Percentiles rank a stretch among this genome's conserved stretches.
These are phyloP conservation scores for Penicillium robsamsonii DNA, from an alignment of 495 filamentous ascomycete genomes.

Conservation along the genomic window DNA sequence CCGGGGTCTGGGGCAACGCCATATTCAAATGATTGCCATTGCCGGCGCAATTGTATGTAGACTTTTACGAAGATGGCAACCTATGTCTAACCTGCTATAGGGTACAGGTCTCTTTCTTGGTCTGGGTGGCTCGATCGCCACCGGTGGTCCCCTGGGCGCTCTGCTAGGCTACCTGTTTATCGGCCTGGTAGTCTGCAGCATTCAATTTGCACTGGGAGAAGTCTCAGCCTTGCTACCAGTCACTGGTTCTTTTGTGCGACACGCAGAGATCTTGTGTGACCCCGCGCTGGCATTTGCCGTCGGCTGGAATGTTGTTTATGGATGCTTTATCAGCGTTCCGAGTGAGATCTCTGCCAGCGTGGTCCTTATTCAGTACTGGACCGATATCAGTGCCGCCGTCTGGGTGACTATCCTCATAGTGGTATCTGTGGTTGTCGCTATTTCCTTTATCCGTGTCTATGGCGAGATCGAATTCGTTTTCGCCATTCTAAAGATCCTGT, in stretches of 20 bases:
- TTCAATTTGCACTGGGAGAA: slow-evolving; percentile 44
- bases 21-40: slow-evolving; percentile 59
- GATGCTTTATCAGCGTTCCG: slow-evolving; percentile 60
- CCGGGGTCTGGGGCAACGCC: slow-evolving; percentile 42
- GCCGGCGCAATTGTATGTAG: slow-evolving; percentile 53
- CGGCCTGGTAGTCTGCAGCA: slow-evolving; percentile 39
- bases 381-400: slow-evolving; percentile 49
- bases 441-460: slow-evolving; percentile 51
- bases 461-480: slow-evolving; percentile 46
- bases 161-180: slow-evolving; percentile 50
- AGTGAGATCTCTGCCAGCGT: slow-evolving; percentile 61
- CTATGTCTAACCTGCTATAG: slow-evolving; percentile 15
- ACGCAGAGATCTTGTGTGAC: slow-evolving; percentile 48
- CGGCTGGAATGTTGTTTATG: slow-evolving; percentile 56
- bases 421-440: slow-evolving; percentile 51
- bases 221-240: slow-evolving; percentile 44
- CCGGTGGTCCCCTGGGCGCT: slow-evolving; percentile 59
- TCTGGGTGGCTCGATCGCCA: slow-evolving; percentile 54
- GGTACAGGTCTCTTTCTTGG: slow-evolving; percentile 65
- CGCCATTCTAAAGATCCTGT: slow-evolving; percentile 46
- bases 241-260: slow-evolving; percentile 52
- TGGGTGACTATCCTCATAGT: slow-evolving; percentile 58
- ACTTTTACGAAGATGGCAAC: neutral
- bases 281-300: slow-evolving; percentile 60
- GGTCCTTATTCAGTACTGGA: slow-evolving; percentile 60